Evolutionary conservation across 2,329 filamentous ascomycete genomes (phyloP).

Genomic region (Chrysoporthe deuterocubensis): DNA sequence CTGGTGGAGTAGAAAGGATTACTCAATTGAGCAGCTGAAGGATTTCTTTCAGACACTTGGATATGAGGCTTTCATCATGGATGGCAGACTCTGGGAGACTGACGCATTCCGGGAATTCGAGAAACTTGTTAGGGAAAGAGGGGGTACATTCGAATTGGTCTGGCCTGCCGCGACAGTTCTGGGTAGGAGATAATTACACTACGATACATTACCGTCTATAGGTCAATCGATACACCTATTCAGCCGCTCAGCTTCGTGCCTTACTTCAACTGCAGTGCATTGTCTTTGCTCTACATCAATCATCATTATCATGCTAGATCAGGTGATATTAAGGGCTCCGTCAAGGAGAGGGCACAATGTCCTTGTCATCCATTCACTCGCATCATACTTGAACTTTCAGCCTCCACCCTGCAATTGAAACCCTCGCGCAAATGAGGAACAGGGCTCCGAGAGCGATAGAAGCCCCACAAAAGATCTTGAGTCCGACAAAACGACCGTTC

Average conservation of each 20-base stretch:
- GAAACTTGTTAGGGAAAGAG: not conserved
- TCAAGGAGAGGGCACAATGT: not conserved
- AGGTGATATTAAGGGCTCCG: not conserved
- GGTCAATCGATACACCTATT: not conserved
- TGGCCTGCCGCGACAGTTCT: constrained; percentile 15
- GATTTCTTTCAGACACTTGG: constrained; percentile 20
- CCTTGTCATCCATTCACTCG: not conserved
- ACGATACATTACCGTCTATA: not conserved
- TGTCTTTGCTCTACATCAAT: too few relatives aligned
- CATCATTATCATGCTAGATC: not conserved
- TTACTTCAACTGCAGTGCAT: not conserved
- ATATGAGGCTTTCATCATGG: constrained; percentile 20
- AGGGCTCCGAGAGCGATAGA: constrained; percentile 1
- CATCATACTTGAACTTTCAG: not conserved
- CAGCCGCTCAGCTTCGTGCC: not conserved
- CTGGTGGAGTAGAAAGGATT: constrained; percentile 9
- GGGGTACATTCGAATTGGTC: constrained; percentile 7
- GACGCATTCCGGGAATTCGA: constrained; percentile 10
- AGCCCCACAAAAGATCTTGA: constrained; percentile 28
- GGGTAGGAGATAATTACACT: not conserved
- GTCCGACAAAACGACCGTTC: constrained; percentile 17
- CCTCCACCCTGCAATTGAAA: constrained; percentile 10
- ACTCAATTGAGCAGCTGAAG: constrained; percentile 17
- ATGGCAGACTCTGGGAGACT: constrained; percentile 14
- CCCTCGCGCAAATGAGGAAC: constrained; percentile 11